These are phyloP conservation scores for Talaromyces verruculosus DNA, from an alignment of 2,329 filamentous ascomycete genomes.

Conservation along the genomic window DNA sequence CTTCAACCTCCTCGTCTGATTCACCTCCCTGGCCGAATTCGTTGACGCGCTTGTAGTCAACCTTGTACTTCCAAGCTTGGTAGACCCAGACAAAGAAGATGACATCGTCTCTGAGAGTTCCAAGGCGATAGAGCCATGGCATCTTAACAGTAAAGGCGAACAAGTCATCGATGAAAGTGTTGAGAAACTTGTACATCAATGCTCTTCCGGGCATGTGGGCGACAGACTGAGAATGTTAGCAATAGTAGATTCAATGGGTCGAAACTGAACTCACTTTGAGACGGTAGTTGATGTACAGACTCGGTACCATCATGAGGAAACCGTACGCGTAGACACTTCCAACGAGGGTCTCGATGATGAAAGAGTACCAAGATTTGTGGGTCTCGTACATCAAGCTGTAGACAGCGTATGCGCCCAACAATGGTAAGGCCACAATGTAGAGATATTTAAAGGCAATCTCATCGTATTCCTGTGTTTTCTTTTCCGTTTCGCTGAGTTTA, in stretches of 20 bases:
- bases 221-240: slow-evolving; percentile 54
- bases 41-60: slow-evolving; percentile 90
- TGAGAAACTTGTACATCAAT: slow-evolving; percentile 97
- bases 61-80: slow-evolving; percentile 87
- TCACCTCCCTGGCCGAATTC: slow-evolving; percentile 99
- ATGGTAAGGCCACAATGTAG: slow-evolving; percentile 85
- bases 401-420: slow-evolving; percentile 81
- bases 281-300: slow-evolving; percentile 97
- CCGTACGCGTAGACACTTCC: slow-evolving; percentile 97
- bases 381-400: slow-evolving; percentile 91
- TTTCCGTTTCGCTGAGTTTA: slow-evolving; percentile 88
- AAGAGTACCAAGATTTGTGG: slow-evolving; percentile 98
- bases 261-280: slow-evolving; percentile 63
- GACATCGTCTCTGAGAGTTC: slow-evolving; percentile 89
- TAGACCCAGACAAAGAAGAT: slow-evolving; percentile 99
- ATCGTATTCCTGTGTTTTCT: slow-evolving; percentile 98
- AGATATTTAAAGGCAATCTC: slow-evolving; percentile 97
- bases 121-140: slow-evolving; percentile 87
- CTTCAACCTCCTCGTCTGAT: slow-evolving; percentile 61
- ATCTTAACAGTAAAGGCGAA: slow-evolving; percentile 99
- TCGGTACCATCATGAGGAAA: slow-evolving; percentile 98
- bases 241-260: slow-evolving; percentile 22
- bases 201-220: slow-evolving; percentile 96
- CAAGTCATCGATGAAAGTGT: slow-evolving; percentile 97
- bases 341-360: slow-evolving; percentile 90